These are phyloP conservation scores for Venturiaceae sp. DNA, from an alignment of 2,329 filamentous ascomycete genomes.

Conservation along the genomic window DNA sequence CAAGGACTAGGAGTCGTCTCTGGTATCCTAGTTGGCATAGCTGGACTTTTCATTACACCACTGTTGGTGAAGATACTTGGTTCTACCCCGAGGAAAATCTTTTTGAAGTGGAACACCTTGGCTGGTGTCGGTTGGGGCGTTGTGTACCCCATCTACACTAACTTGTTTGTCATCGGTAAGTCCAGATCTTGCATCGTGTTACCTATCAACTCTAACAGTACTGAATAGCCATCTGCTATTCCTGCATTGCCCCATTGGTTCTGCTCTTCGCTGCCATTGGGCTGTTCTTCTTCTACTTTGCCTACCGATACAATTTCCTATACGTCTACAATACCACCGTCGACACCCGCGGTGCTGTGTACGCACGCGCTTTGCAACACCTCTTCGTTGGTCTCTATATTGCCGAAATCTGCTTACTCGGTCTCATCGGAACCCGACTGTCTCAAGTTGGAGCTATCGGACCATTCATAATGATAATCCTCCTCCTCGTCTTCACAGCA, in stretches of 20 bases:
- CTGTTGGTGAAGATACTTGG: constrained; percentile 21
- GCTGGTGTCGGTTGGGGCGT: constrained; percentile 34
- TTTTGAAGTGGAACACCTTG: constrained; percentile 31
- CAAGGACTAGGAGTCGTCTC: constrained; percentile 23
- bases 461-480: constrained; percentile 32
- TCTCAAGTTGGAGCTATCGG: constrained; percentile 23
- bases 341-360: constrained; percentile 37
- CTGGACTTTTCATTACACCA: constrained; percentile 17
- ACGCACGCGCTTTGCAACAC: constrained; percentile 36
- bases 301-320: constrained; percentile 39
- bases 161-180: constrained; percentile 28
- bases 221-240: constrained; percentile 30
- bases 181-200: not conserved
- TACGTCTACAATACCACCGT: constrained; percentile 37
- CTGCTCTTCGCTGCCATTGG: constrained; percentile 36
- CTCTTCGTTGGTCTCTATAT: constrained; percentile 38
- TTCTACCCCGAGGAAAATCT: constrained; percentile 28
- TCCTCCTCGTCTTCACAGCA: constrained; percentile 29
- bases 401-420: constrained; percentile 37
- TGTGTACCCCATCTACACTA: constrained; percentile 37
- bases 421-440: constrained; percentile 30
- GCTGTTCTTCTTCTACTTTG: constrained; percentile 34
- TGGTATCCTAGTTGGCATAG: constrained; percentile 17
- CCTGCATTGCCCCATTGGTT: constrained; percentile 38
- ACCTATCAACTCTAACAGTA: not conserved